Conservation (phyloP, 345 rosid species). For the Raphanus raphanistrum region DNA sequence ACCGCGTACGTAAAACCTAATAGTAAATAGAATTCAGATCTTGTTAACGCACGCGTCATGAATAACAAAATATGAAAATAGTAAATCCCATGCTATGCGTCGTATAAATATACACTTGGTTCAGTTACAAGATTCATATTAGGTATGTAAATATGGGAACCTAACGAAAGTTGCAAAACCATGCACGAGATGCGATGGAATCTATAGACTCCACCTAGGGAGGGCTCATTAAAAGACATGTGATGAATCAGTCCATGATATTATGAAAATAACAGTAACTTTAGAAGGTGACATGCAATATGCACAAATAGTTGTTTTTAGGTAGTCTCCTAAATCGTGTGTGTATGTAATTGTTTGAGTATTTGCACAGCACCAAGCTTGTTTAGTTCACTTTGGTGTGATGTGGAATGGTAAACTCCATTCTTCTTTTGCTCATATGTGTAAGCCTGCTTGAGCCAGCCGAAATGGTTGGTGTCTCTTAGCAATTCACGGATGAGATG, state of each 20-base stretch:
- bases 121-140: not conserved
- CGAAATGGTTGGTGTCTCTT: too few species aligned
- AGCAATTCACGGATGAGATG: too few species aligned
- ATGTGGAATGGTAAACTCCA: not conserved
- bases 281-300: slow-evolving; percentile 30
- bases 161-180: slow-evolving; percentile 1
- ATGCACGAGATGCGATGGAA: slow-evolving; percentile 2
- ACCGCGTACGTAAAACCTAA: not conserved
- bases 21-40: slow-evolving; percentile 2
- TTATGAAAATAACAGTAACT: slow-evolving; percentile 9
- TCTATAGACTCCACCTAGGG: not conserved
- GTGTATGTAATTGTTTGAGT: not conserved
- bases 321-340: slow-evolving; percentile 25
- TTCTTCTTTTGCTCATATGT: too few species aligned
- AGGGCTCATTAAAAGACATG: not conserved
- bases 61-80: slow-evolving; percentile 5
- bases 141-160: not conserved
- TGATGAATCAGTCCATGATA: not conserved
- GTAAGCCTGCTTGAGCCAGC: too few species aligned
- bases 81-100: too few species aligned
- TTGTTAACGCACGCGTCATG: not conserved
- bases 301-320: not conserved
- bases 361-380: slow-evolving; percentile 8
- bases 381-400: not conserved
- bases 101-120: not conserved